Base-by-base conservation (phyloP, 2,329 filamentous ascomycete species). In the Lasiodiplodia gonubiensis region DNA sequence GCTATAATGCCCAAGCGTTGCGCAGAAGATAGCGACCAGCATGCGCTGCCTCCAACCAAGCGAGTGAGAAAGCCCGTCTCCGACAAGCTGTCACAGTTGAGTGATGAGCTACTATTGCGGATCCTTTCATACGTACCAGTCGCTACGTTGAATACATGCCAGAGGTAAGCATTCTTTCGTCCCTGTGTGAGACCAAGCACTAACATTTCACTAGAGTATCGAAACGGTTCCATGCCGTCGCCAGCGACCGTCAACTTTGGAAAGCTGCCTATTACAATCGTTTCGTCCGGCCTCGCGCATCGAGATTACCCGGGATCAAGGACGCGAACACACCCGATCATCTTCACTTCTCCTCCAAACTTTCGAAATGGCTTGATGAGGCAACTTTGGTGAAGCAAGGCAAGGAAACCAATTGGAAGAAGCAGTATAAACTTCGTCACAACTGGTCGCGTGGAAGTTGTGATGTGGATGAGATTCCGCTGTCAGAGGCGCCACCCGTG, bases 381-480 rank as follows among this genome's bases (percentile, higher is more conserved):
- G 82, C 85, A 46, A 83, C 86, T 68, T 74, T 86, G 8, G 84
- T 90, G 25, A 80, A 79, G 66, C 79, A 80, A 68, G 83, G 83
- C 14, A 78, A 75, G 6, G 74, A 80, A 23, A 89, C 86, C 55
- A 88, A 95, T 74, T 97, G 94, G 94, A 97, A 96, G 81, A 86
- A 87, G 69, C 91, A 95, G 73, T 98, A 96, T 79, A 92, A 90
- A 74, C 83, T 97, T 60, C 86, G 92, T 54, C 91, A 97, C 76
- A 98, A 98, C 80, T 98, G 95, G 95, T 87, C 91, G 1, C 88
- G 86, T 69, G 95, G 94, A 0, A 89, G 87, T 71, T 97, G 93
- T 73, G 90, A 88, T 46, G 88, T 97, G 14, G 89, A 91, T 42
- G 92, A 97, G 77, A 86, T 97, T 35, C 84, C 89, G 53, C 85